Evolutionary conservation across 179 eudicot species (phyloP).

Genomic region (Corrigiola litoralis): DNA sequence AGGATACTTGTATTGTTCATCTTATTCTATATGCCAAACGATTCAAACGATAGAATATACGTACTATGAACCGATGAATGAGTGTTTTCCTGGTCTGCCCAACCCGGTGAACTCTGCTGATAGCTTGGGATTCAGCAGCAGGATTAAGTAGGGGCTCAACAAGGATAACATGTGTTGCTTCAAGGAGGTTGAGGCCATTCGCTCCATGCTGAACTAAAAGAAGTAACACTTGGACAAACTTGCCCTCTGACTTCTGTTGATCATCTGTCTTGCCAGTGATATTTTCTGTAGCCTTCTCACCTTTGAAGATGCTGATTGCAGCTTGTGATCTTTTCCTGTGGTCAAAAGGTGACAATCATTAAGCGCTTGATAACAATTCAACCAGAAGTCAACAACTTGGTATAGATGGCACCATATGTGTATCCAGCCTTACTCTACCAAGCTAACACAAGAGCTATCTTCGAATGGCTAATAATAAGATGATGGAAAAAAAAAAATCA

Average conservation of each 20-base stretch:
- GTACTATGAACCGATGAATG: constrained; percentile 85
- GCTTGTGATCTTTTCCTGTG: constrained; percentile 66
- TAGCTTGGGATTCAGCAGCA: constrained; percentile 96
- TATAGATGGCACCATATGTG: not conserved
- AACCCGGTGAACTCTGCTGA: constrained; percentile 86
- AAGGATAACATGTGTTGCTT: constrained; percentile 94
- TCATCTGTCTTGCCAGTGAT: constrained; percentile 19
- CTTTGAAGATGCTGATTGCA: constrained; percentile 75
- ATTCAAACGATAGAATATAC: constrained; percentile 12
- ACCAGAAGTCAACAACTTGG: not conserved
- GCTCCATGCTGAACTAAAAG: constrained; percentile 88
- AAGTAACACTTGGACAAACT: constrained; percentile 63
- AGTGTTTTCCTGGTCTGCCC: constrained; percentile 76
- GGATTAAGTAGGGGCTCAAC: constrained; percentile 97
- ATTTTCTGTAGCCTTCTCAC: constrained; percentile 32
- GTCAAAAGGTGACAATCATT: not conserved
- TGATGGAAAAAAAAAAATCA: not conserved
- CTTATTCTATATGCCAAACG: no score
- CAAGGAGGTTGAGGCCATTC: constrained; percentile 92
- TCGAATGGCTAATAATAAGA: not conserved
- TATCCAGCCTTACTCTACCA: no score
- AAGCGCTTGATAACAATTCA: no score
- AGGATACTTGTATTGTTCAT: no score
- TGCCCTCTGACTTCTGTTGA: constrained; percentile 22
- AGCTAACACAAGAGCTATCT: not conserved